Evolutionary conservation across 2,329 filamentous ascomycete species (phyloP).

Genomic region (Monosporascus sp.): DNA sequence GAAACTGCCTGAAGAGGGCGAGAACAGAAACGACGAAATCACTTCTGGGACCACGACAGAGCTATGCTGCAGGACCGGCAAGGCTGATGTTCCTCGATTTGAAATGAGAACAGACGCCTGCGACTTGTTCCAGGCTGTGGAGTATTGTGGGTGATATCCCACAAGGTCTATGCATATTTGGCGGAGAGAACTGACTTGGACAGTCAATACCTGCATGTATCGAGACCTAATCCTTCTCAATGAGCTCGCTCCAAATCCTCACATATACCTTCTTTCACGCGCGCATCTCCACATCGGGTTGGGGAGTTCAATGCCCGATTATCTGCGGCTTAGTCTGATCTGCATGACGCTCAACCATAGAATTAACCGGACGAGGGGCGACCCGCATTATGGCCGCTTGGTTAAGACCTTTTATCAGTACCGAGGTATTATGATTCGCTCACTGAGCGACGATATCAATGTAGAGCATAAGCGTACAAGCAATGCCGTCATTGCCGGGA

Average conservation of each 20-base stretch:
- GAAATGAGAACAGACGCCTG: slow-evolving; percentile 4
- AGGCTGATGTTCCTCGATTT: not conserved
- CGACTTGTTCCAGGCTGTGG: slow-evolving; percentile 14
- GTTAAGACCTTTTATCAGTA: not conserved
- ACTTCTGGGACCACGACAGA: not conserved
- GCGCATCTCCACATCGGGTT: not conserved
- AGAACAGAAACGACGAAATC: not conserved
- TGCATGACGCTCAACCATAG: not conserved
- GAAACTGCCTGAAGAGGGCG: not conserved
- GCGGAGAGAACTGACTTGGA: not conserved
- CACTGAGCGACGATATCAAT: slow-evolving; percentile 23
- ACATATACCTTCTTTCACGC: not conserved
- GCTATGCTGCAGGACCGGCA: not conserved
- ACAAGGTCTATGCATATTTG: not conserved
- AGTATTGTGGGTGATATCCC: not conserved
- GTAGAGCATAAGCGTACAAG: slow-evolving; percentile 12
- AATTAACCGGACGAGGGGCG: not conserved
- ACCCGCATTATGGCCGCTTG: not conserved
- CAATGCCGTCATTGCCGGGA: slow-evolving; percentile 27
- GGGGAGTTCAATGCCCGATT: not conserved
- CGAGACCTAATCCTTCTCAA: not conserved
- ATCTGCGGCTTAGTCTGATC: not conserved
- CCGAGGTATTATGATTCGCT: not conserved
- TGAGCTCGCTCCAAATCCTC: not conserved
- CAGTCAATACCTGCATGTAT: not conserved